Evolutionary conservation across 2,329 filamentous ascomycete species (phyloP).

Genomic region (Rhynchosporium graminicola): DNA sequence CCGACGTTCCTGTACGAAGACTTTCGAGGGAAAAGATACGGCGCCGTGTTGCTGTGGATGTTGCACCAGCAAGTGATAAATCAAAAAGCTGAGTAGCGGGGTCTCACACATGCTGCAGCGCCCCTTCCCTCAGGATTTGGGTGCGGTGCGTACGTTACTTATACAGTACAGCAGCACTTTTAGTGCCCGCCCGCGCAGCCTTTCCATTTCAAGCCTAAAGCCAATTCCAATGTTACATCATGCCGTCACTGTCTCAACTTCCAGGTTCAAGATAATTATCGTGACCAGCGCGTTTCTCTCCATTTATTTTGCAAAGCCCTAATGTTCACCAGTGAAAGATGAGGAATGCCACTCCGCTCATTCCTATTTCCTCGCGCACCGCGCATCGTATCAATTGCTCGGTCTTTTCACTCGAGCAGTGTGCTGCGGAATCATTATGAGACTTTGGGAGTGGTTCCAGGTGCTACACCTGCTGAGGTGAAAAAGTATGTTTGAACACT

Average conservation of each 20-base stretch:
- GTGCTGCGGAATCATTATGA: conserved; percentile 72
- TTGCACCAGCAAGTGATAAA: not conserved
- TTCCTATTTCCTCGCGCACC: conserved; percentile 26
- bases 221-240: conserved; percentile 4
- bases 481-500: conserved; percentile 64
- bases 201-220: conserved; percentile 11
- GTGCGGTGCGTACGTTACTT: conserved; percentile 1
- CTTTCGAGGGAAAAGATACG: not conserved
- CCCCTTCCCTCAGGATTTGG: too few species aligned
- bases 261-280: not conserved
- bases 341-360: conserved; percentile 62
- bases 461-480: conserved; percentile 73
- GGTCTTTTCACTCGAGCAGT: conserved; percentile 49
- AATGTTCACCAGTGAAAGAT: conserved; percentile 41
- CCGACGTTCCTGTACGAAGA: not conserved
- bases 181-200: conserved; percentile 2
- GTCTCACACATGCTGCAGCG: not conserved
- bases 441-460: conserved; percentile 68
- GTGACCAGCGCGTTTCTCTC: not conserved
- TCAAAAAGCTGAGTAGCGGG: conserved; percentile 11
- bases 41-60: not conserved
- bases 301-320: not conserved
- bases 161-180: not conserved
- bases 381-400: conserved; percentile 23
- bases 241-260: conserved; percentile 9